Evolutionary conservation across 1,139 yeast genomes (phyloP).

Genomic region (Scheffersomyces segobiensis): DNA sequence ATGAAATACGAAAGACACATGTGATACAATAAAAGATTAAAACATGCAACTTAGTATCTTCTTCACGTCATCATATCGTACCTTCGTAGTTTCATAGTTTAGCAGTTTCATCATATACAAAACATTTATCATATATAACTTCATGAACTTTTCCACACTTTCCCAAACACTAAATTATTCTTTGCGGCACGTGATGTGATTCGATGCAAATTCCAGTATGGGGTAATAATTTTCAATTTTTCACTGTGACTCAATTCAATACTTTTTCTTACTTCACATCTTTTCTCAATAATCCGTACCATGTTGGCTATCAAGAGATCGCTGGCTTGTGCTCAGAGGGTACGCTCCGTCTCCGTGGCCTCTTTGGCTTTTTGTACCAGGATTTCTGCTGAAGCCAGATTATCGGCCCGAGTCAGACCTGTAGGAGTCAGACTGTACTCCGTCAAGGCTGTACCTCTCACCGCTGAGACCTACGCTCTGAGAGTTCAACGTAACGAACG

Average conservation of each 20-base stretch:
- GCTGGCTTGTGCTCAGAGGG: background rate
- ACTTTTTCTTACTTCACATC: background rate
- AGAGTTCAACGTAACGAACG: conserved; percentile 47
- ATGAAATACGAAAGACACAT: background rate
- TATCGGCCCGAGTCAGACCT: background rate
- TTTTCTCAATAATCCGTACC: background rate
- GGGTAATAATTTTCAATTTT: background rate
- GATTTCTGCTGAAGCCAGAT: conserved; percentile 1
- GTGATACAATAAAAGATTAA: background rate
- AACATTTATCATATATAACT: no score
- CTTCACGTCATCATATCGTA: no score
- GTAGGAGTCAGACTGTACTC: conserved; percentile 17
- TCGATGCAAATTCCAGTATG: background rate
- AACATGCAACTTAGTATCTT: no score
- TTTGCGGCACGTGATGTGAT: background rate
- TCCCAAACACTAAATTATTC: background rate
- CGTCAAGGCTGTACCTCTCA: conserved; percentile 50
- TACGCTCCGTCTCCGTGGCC: background rate
- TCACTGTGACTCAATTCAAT: background rate
- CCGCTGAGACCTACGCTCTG: conserved; percentile 63
- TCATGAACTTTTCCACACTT: background rate
- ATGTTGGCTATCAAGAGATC: background rate
- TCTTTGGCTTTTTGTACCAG: conserved; percentile 1
- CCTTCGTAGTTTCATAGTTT: background rate
- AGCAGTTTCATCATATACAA: background rate